Evolutionary conservation across 208 protist genomes (phyloP), one percentile per base, ranked within the genome.

Genomic region (Leptomonas seymouri): DNA sequence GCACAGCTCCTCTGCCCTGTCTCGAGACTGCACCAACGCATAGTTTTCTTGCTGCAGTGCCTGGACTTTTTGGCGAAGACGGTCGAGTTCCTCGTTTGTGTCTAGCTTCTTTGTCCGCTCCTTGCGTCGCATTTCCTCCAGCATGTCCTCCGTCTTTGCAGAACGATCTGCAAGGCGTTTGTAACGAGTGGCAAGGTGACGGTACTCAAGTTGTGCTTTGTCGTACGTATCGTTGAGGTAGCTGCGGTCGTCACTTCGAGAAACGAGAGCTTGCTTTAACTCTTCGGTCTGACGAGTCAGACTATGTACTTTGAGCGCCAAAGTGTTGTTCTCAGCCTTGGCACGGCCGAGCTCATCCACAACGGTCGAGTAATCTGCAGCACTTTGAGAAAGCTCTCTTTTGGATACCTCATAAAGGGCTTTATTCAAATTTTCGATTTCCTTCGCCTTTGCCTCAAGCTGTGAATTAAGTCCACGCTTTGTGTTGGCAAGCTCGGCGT

Each of bases 151-250:
- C 5, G 70, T 76, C 51, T 86, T 90, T 15, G 66, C 46, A 25
- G 63, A 67, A 18, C 77, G 85, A 74, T 95, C 89, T 9, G 82
- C 55, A 30, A 93, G 75, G 23, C 80, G 67, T 27, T 78, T 87
- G 63, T 93, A 72, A 21, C 76, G 78, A 9, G 82, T 56, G 8
- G 86, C 85, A 21, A 96, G 73, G 54, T 96, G 91, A n/a, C 84
- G 84, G 59, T 93, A 93, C 59, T 96, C 91, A 0, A 93, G 74
- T 34, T 84, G 85, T 30, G 85, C 76, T 45, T 93, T 96, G 56
- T 82, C 81, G 54, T 88, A 78, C 16, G 87, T 78, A 57, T 80
- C 74, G 23, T 68, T 71, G 41, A 83, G 60, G 51, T 82, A 73
- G 25, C 34, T 63, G 42, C 67, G 79, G 23, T 92, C 84, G 9